These are phyloP conservation scores for Yamadazyma nakazawae DNA, from an alignment of 805 yeast genomes.

Conservation along the genomic window DNA sequence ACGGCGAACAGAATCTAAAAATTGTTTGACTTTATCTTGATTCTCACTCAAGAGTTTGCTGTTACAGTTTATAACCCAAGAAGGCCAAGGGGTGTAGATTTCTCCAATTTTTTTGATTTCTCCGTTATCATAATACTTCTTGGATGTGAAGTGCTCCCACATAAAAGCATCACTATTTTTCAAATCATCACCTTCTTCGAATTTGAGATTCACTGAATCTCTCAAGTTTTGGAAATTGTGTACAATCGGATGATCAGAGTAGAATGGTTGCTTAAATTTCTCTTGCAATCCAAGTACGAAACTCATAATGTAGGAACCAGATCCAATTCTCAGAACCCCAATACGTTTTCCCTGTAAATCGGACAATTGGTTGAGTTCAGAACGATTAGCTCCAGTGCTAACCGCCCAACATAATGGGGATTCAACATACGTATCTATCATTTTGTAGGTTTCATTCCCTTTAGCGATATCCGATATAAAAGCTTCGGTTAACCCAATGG, in stretches of 20 bases:
- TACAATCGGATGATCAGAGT: slow-evolving; percentile 51
- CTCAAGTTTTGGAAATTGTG: slow-evolving; percentile 73
- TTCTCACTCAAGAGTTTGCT: slow-evolving; percentile 28
- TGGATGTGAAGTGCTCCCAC: slow-evolving; percentile 95
- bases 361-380: slow-evolving; percentile 47
- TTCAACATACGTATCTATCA: slow-evolving; percentile 79
- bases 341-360: slow-evolving; percentile 62
- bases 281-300: slow-evolving; percentile 70
- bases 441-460: slow-evolving; percentile 59
- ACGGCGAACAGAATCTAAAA: slow-evolving; percentile 53
- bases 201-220: slow-evolving; percentile 65
- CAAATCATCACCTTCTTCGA: slow-evolving; percentile 29
- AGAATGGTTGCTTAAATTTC: slow-evolving; percentile 52
- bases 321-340: slow-evolving; percentile 84
- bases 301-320: slow-evolving; percentile 90
- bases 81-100: slow-evolving; percentile 95
- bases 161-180: slow-evolving; percentile 74
- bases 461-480: slow-evolving; percentile 80
- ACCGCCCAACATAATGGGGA: slow-evolving; percentile 91
- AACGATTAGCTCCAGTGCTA: slow-evolving; percentile 66
- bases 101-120: slow-evolving; percentile 84
- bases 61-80: slow-evolving; percentile 76
- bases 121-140: slow-evolving; percentile 72
- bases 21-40: slow-evolving; percentile 27
- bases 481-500: slow-evolving; percentile 89